A percentile compares a stretch with the other conserved stretches of the same genome.
Evolutionary conservation across 164 flowering plant genomes (phyloP).

Genomic region (Tinospora cordifolia): DNA sequence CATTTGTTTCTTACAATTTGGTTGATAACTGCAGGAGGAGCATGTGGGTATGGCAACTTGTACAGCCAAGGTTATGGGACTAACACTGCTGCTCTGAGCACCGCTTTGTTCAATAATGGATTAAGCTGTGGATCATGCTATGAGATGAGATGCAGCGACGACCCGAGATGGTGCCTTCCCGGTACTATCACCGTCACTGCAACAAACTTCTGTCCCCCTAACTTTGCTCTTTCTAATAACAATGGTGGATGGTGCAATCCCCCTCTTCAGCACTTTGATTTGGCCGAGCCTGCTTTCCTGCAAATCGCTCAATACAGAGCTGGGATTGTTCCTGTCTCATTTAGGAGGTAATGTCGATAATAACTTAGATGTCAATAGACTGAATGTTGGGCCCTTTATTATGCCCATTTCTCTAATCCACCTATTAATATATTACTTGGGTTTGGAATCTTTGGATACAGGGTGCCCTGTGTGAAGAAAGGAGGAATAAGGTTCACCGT

Average conservation of each 20-base stretch:
- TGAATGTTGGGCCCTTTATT: too few relatives aligned
- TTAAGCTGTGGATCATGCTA: slow-evolving; percentile 40
- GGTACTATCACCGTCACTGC: slow-evolving; percentile 36
- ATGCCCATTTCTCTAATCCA: too few relatives aligned
- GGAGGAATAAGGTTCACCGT: slow-evolving; percentile 20
- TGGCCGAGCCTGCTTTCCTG: slow-evolving; percentile 37
- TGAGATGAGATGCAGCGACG: slow-evolving; percentile 26
- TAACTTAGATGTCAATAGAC: too few relatives aligned
- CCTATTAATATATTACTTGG: neutral
- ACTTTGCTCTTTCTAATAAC: slow-evolving; percentile 30
- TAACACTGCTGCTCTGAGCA: slow-evolving; percentile 40
- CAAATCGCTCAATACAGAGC: slow-evolving; percentile 37
- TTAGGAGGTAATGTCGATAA: slow-evolving; percentile 43
- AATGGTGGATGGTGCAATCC: slow-evolving; percentile 54
- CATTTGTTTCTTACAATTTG: too few relatives aligned
- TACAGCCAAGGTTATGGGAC: slow-evolving; percentile 33
- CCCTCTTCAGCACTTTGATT: slow-evolving; percentile 42
- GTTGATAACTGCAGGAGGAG: slow-evolving; percentile 29
- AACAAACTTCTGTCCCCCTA: slow-evolving; percentile 46
- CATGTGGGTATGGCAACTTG: slow-evolving; percentile 42
- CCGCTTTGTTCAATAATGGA: slow-evolving; percentile 39
- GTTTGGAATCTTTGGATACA: neutral
- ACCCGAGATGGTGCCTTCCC: slow-evolving; percentile 29
- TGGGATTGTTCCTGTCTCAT: slow-evolving; percentile 49
- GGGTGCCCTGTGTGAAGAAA: slow-evolving; percentile 16